Evolutionary conservation across 2,329 filamentous ascomycete genomes (phyloP).

Genomic region (Coniochaeta pulveracea): DNA sequence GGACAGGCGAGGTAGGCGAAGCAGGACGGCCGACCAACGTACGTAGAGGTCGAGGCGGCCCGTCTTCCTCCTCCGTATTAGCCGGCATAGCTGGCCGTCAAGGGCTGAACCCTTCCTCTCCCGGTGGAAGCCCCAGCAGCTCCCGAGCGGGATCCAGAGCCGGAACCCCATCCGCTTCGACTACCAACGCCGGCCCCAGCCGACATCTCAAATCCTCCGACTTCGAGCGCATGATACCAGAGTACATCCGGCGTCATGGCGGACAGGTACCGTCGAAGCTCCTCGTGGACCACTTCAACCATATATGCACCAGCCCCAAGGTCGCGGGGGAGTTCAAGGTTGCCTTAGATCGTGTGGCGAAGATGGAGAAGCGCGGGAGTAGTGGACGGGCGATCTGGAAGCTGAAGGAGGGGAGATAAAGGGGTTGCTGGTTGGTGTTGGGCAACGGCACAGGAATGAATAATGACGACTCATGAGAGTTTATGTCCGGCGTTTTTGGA

Average conservation of each 20-base stretch:
- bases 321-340: constrained; percentile 72
- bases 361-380: constrained; percentile 47
- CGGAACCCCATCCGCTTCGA: constrained; percentile 23
- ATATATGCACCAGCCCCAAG: constrained; percentile 57
- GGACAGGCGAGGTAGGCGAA: constrained; percentile 78
- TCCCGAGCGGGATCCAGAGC: constrained; percentile 38
- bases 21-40: constrained; percentile 53
- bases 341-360: constrained; percentile 67
- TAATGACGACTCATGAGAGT: too few relatives aligned
- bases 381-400: constrained; percentile 43
- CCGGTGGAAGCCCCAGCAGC: constrained; percentile 25
- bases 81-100: constrained; percentile 47
- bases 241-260: constrained; percentile 68
- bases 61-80: constrained; percentile 42
- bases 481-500: too few relatives aligned
- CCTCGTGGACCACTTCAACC: constrained; percentile 83
- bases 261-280: constrained; percentile 73
- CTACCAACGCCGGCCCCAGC: constrained; percentile 16
- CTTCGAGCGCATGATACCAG: constrained; percentile 61
- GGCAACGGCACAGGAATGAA: too few relatives aligned
- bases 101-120: constrained; percentile 26
- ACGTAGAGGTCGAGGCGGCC: constrained; percentile 37
- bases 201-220: constrained; percentile 41
- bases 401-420: constrained; percentile 28
- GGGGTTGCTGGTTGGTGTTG: too few relatives aligned